These are phyloP conservation scores for Solanum peruvianum DNA, from an alignment of 257 asterid species.

Conservation along the genomic window DNA sequence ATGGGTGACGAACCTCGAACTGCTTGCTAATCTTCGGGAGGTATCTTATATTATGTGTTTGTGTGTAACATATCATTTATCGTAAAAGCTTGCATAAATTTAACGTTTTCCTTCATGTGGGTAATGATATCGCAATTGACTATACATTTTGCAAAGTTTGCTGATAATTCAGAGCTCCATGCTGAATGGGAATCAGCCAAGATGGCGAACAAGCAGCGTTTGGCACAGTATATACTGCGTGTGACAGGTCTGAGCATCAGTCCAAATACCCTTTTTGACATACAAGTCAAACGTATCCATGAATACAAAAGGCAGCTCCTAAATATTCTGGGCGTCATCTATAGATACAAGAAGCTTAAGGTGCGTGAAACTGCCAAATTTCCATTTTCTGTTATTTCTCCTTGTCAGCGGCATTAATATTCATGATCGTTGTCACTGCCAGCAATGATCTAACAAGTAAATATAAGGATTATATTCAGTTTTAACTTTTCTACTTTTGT, in stretches of 20 bases:
- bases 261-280: slow-evolving; percentile 86
- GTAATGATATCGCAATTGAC: background rate
- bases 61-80: background rate
- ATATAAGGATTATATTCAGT: background rate
- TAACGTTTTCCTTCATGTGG: background rate
- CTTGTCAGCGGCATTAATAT: background rate
- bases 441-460: background rate
- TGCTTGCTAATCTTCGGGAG: slow-evolving; percentile 65
- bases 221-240: slow-evolving; percentile 63
- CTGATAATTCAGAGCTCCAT: slow-evolving; percentile 68
- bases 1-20: slow-evolving; percentile 89
- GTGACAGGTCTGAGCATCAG: slow-evolving; percentile 79
- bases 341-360: slow-evolving; percentile 96
- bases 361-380: slow-evolving; percentile 31
- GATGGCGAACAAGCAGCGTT: slow-evolving; percentile 78
- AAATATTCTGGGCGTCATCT: slow-evolving; percentile 78
- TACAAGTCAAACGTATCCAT: slow-evolving; percentile 97
- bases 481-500: background rate
- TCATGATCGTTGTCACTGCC: background rate
- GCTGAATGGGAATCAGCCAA: slow-evolving; percentile 91
- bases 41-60: slow-evolving; percentile 26
- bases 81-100: background rate
- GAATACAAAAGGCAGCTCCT: slow-evolving; percentile 97
- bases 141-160: slow-evolving; percentile 36
- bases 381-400: background rate